Evolutionary conservation across 257 asterid genomes (phyloP).

Genomic region (Hygrophila difformis): DNA sequence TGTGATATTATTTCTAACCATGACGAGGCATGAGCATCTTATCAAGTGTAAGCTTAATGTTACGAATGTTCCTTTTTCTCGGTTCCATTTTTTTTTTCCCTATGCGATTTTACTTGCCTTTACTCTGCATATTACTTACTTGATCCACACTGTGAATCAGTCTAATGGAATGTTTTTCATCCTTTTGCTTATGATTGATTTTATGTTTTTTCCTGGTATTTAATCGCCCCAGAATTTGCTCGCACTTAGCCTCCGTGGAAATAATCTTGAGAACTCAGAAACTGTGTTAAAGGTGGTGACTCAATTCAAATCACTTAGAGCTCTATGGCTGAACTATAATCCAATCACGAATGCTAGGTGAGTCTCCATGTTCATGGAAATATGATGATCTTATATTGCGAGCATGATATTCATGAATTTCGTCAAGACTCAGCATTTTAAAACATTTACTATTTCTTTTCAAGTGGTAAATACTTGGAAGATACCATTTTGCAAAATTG

Average conservation of each 20-base stretch:
- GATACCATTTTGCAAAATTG: conserved; percentile 43
- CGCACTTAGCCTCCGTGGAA: conserved; percentile 71
- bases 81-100: too few species aligned
- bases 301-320: conserved; percentile 67
- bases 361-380: conserved; percentile 20
- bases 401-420: conserved; percentile 6
- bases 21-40: background rate
- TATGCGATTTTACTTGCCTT: too few species aligned
- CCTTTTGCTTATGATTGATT: conserved; percentile 5
- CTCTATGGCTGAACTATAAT: conserved; percentile 82
- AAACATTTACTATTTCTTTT: conserved; percentile 17
- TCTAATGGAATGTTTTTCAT: background rate
- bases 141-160: background rate
- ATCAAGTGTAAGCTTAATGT: background rate
- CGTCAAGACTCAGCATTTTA: conserved; percentile 11
- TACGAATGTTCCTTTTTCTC: background rate
- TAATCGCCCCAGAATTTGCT: conserved; percentile 48
- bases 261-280: conserved; percentile 58
- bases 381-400: conserved; percentile 4
- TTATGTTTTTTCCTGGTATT: conserved; percentile 7
- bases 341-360: conserved; percentile 52
- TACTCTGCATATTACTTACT: too few species aligned
- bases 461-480: conserved; percentile 42
- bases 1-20: background rate
- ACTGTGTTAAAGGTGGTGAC: conserved; percentile 38